Evolutionary conservation across 2,329 filamentous ascomycete genomes (phyloP), one percentile per base, ranked within the genome.

Genomic region (Coniochaeta sp.): DNA sequence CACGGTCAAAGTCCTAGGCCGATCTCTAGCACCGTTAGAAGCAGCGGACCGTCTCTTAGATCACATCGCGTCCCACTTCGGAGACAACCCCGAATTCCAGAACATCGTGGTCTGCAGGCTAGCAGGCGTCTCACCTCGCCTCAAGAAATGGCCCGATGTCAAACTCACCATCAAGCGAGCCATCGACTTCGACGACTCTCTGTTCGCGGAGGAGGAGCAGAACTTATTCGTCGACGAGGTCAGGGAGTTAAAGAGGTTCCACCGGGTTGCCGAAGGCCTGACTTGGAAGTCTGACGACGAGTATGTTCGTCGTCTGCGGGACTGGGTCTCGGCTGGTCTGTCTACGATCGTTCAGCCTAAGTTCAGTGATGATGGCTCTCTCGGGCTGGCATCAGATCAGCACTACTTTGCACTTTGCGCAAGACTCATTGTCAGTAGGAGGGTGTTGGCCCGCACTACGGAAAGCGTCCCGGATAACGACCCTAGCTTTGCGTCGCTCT

Each of bases 191-290:
- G 80, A 89, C 62, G 80, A 83, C 56, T 76, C 84, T 3, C 78
- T 99, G 1, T 99, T 99, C 64, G 85, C 81, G 1, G 78, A 90
- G 52, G 94, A 99, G 68, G 91, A 95, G 65, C 91, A 95, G 65
- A 99, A 99, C 64, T 76, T 96, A n/a, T 97, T 89, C 66, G 74
- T 92, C 48, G 92, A 97, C 65, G 85, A 91, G 58, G 81, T 89
- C 6, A 76, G 83, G 47, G 91, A 96, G 65, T 75, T 83, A 3
- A 70, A 76, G 16, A 65, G 82, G 16, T 96, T 91, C 90, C 0
- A 66, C 65, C 14, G 71, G 81, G 52, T 33, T 26, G 68, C 59
- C 50, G 38, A 9, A 51, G 1, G 59, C 16, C 2, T 51, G 42
- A 0, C 31, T 53, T 5, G 18, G 33, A 22, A 24, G 31, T 16